Evolutionary conservation across 2,329 filamentous ascomycete species (phyloP).

Genomic region (Pestalotiopsis sp.): DNA sequence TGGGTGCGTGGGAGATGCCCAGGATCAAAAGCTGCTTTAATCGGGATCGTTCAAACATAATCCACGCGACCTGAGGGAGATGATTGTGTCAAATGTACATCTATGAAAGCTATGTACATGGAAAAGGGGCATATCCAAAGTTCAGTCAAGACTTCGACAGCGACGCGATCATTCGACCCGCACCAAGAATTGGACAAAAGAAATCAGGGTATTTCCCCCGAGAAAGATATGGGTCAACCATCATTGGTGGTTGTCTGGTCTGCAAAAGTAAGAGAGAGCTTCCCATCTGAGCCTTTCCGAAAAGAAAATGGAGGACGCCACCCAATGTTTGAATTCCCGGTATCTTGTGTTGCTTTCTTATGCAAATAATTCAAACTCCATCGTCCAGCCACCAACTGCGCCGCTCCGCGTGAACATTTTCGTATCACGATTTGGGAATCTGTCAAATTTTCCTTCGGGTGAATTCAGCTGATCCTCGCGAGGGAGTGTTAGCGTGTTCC

Average conservation of each 20-base stretch:
- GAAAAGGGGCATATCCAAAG: neutral
- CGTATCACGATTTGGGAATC: neutral
- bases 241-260: neutral
- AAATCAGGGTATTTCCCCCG: neutral
- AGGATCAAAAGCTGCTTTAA: too few relatives aligned
- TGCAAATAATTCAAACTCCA: constrained; percentile 4
- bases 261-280: neutral
- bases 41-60: too few relatives aligned
- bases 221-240: neutral
- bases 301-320: neutral
- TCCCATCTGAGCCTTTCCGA: neutral
- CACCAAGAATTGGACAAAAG: constrained; percentile 1
- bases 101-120: constrained; percentile 3
- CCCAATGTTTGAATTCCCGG: constrained; percentile 1
- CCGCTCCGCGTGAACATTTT: neutral
- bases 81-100: neutral
- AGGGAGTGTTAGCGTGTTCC: neutral
- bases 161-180: neutral
- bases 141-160: neutral
- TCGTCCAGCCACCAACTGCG: neutral
- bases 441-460: too few relatives aligned
- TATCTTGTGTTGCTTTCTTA: neutral
- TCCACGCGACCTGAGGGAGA: neutral
- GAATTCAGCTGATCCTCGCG: too few relatives aligned
- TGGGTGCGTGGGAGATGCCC: too few relatives aligned